These are phyloP conservation scores for Lactuca sativa DNA, from an alignment of 129 eudicot species.

Conservation along the genomic window DNA sequence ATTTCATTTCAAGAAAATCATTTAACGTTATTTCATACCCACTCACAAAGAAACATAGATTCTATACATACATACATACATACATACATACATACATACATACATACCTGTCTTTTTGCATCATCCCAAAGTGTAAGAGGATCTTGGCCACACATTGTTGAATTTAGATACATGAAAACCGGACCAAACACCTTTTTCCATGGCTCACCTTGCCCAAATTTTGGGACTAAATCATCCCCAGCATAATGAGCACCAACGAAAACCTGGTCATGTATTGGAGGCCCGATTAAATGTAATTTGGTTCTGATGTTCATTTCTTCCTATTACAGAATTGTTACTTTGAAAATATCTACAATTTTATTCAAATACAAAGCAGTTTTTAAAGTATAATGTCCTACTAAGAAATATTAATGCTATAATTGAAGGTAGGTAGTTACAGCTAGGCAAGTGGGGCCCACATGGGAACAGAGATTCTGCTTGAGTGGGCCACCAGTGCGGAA, in stretches of 20 bases:
- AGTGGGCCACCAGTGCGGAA: constrained; percentile 75
- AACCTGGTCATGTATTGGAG: constrained; percentile 32
- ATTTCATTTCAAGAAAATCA: neutral
- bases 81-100: too few relatives aligned
- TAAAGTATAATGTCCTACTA: too few relatives aligned
- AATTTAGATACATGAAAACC: constrained; percentile 58
- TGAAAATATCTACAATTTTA: too few relatives aligned
- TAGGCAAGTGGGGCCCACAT: constrained; percentile 68
- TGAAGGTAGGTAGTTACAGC: constrained; percentile 30
- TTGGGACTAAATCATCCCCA: constrained; percentile 48
- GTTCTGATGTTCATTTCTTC: too few relatives aligned
- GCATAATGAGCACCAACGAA: constrained; percentile 60
- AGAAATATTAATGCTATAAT: too few relatives aligned
- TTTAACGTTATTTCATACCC: too few relatives aligned
- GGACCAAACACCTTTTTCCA: constrained; percentile 80
- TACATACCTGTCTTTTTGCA: constrained; percentile 58
- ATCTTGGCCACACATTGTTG: constrained; percentile 22
- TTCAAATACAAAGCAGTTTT: too few relatives aligned
- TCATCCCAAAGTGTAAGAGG: constrained; percentile 56
- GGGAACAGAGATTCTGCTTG: constrained; percentile 76
- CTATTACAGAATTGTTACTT: too few relatives aligned
- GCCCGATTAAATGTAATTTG: too few relatives aligned
- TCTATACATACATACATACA: neutral
- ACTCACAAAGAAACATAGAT: too few relatives aligned
- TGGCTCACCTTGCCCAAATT: constrained; percentile 46